Evolutionary conservation across 345 rosid genomes (phyloP), one percentile per base, ranked within the genome.

Genomic region (Turritis glabra): DNA sequence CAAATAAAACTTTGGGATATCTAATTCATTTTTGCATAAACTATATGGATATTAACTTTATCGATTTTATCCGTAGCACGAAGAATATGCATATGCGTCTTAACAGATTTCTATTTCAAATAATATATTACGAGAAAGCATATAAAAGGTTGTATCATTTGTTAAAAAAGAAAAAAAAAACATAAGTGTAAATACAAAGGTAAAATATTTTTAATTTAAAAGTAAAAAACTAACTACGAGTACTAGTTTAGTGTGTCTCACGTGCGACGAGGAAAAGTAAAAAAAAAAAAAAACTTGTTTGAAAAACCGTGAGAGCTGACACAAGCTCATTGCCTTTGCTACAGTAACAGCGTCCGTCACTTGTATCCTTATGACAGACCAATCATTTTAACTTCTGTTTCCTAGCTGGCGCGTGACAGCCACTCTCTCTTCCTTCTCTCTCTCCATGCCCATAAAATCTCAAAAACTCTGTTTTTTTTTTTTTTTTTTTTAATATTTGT

Each of bases 361-460:
- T 61, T 73, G 61, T 50, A 18, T 3, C 26, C 15, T 59, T 14
- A 54, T 73, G 27, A 82, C 83, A 77, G 81, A 50, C 87, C 75
- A 86, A 81, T 82, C 87, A 82, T 80, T 77, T 75, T 65, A 69
- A 71, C 72, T 40, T 56, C 65, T 41, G 72, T 43, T 29, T 40
- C 48, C 17, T 43, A 46, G 18, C 51, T 38, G 54, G 76, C 76
- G 76, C 79, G 72, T 74, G 75, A 72, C 25, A 19, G 51, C 10
- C 55, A 43, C 61, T 32, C 58, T 32, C 78, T 38, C 53, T 14
- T 0, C 32, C 50, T 56, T 53, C 21, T 66, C 68, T 54, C 30
- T 32, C 41, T 72, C 64, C 54, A 38, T 69, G 47, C 71, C 68
- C 71, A 74, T 69, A 74, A 63, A 63, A 69, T 51, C 51, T 58